phyloP scores from a whole-genome alignment of 1,284 basidiomycete genomes.

The Rhodotorula sp. region DNA sequence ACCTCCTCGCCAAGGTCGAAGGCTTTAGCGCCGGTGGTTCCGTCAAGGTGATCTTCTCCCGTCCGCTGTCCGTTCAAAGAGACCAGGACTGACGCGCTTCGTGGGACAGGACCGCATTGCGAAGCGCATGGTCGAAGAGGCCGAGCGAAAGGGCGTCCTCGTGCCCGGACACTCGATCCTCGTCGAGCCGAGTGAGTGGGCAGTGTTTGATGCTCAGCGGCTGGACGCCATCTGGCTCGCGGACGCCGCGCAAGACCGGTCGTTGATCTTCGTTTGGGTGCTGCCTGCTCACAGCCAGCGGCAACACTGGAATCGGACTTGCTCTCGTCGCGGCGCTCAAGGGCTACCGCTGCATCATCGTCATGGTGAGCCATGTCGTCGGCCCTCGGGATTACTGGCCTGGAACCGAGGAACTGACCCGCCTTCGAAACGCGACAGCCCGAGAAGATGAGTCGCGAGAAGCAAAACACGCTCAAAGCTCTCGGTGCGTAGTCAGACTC shows the following conservation, averaged over 20 bases:
- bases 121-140: slow-evolving; percentile 85
- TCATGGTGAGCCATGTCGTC: slow-evolving; percentile 60
- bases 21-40: slow-evolving; percentile 89
- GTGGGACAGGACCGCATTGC: slow-evolving; percentile 55
- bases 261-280: not conserved
- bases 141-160: slow-evolving; percentile 81
- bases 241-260: too few relatives aligned
- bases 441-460: slow-evolving; percentile 96
- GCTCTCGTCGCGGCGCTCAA: slow-evolving; percentile 89
- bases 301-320: slow-evolving; percentile 73
- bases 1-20: slow-evolving; percentile 85
- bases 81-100: not conserved
- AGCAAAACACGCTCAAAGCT: slow-evolving; percentile 86
- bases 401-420: too few relatives aligned
- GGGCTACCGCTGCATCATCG: slow-evolving; percentile 79
- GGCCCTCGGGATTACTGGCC: too few relatives aligned
- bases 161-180: slow-evolving; percentile 86
- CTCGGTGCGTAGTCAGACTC: slow-evolving; percentile 50
- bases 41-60: too few relatives aligned
- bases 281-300: slow-evolving; percentile 29
- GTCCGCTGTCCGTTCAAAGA: too few relatives aligned
- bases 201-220: too few relatives aligned
- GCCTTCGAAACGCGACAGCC: slow-evolving; percentile 52
- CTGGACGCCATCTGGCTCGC: not conserved
- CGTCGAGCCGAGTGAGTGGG: slow-evolving; percentile 68